Evolutionary conservation across 179 eudicot species (phyloP), one percentile per base, ranked within the genome.

Genomic region (Corrigiola litoralis): DNA sequence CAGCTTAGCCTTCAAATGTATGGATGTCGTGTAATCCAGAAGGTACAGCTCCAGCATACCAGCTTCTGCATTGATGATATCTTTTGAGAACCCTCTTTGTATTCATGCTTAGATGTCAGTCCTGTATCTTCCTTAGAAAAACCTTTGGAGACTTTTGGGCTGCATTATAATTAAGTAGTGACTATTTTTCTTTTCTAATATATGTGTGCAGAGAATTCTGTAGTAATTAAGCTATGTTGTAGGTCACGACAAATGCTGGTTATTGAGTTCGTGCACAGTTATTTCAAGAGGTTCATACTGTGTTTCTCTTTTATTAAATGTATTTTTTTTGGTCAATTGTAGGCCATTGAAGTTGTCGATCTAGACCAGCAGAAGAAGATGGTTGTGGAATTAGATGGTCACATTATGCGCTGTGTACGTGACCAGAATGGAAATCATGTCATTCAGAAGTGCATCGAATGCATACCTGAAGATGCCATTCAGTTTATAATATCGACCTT

Each of bases 351-450:
- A 82, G 99, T 95, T 66, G 99, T 95, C 51, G 92, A 85, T 72
- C 78, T 87, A 66, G 99, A 95, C 75, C 97, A 88, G 77, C 92
- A 92, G 76, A 91, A 82, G 72, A 79, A 84, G 84, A 91, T 95
- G 99, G 99, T 95, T 70, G 82, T 79, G 27, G 99, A 95, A 83
- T 87, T 95, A 51, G 99, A 95, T 75, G 97, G 99, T 55, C 85
- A 95, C 49, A 62, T 95, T 5, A 90, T 91, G 97, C 96, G 99
- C 51, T 95, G 99, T 81, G 97, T 95, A n/a, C 99, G 96, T 65
- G 99, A 95, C 79, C 99, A 95, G 75, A 95, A 95, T 69, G 99
- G 99, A 41, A 95, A 95, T 71, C 99, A 95, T 74, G 99, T 95
- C 23, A 82, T 95, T 41, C 99, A 95, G 67, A 95, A 95, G 80